Evolutionary conservation across 345 rosid genomes (phyloP), one percentile per base, ranked within the genome.

Genomic region (Dipteronia sinensis): DNA sequence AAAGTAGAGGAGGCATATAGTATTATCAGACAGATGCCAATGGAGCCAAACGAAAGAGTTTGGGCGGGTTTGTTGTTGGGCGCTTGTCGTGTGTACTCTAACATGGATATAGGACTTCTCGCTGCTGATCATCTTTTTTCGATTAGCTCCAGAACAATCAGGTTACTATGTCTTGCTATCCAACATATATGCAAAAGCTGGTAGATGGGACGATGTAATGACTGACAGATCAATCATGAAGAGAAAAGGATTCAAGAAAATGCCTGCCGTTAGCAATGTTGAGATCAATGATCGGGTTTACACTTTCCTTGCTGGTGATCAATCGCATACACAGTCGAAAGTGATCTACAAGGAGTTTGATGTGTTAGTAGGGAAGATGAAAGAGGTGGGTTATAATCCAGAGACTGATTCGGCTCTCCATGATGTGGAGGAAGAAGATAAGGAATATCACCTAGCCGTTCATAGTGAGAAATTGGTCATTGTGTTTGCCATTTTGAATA

Each of bases 361-460:
- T 67, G 79, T 84, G n/a, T 69, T 92, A 44, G 80, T 88, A 42
- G 85, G 83, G 73, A 92, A 89, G 75, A 89, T 90, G 94, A 92
- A 89, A 79, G 91, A 86, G 75, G 67, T 79, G 10, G 93, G 93
- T 70, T 92, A 92, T 79, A 79, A 79, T 76, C 93, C 94, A 0
- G 91, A 88, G 66, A 89, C 88, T 4, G 89, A 82, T 67, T 88
- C 93, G 0, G 93, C 97, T 0, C 92, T 92, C 46, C 97, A 92
- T 71, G 97, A 92, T 81, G 90, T 90, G 64, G 97, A 92, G 78
- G 92, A 90, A 65, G 93, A 90, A 86, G 97, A 92, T 78, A 92
- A 90, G 71, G 97, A 88, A 78, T 64, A 87, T 29, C 97, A 92
- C 82, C 84, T 89, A 34, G 88, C 88, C 17, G 90, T 92, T 77